phyloP scores from a whole-genome alignment of 352 stramenopile species.

The Albugo candida region DNA sequence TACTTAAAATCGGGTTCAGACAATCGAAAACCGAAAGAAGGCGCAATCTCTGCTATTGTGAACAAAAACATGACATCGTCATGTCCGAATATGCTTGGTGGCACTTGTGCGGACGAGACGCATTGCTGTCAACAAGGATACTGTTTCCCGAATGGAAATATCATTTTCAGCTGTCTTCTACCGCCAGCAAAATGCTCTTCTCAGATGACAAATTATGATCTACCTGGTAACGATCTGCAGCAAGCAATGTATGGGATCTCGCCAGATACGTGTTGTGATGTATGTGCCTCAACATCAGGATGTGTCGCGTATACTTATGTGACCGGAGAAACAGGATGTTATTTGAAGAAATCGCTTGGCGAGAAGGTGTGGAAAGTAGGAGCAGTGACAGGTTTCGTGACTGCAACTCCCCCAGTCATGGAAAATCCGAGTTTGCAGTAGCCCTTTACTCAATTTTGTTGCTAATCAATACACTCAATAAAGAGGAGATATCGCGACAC shows the following conservation, averaged over 20 bases:
- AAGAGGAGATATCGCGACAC: too few relatives aligned
- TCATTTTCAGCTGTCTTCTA: too few relatives aligned
- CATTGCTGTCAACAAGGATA: too few relatives aligned
- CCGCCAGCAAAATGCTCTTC: neutral
- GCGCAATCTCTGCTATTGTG: conserved; percentile 3
- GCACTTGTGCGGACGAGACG: too few relatives aligned
- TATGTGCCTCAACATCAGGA: conserved; percentile 1
- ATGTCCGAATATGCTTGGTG: too few relatives aligned
- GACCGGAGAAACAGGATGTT: neutral
- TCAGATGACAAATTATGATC: conserved; percentile 1
- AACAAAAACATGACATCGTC: too few relatives aligned
- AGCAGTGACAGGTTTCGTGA: neutral
- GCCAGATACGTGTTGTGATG: conserved; percentile 3
- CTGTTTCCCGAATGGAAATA: too few relatives aligned
- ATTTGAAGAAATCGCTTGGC: neutral
- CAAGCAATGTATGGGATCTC: conserved; percentile 1
- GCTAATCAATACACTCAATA: too few relatives aligned
- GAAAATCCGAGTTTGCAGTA: too few relatives aligned
- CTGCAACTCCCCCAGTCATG: too few relatives aligned
- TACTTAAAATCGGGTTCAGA: conserved; percentile 11
- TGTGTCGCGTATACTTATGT: conserved; percentile 8
- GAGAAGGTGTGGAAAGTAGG: neutral
- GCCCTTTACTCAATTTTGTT: too few relatives aligned
- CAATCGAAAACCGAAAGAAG: conserved; percentile 4
- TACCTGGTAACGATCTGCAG: conserved; percentile 2